Conservation (phyloP, 257 asterid genomes). For the Paulownia fortunei region DNA sequence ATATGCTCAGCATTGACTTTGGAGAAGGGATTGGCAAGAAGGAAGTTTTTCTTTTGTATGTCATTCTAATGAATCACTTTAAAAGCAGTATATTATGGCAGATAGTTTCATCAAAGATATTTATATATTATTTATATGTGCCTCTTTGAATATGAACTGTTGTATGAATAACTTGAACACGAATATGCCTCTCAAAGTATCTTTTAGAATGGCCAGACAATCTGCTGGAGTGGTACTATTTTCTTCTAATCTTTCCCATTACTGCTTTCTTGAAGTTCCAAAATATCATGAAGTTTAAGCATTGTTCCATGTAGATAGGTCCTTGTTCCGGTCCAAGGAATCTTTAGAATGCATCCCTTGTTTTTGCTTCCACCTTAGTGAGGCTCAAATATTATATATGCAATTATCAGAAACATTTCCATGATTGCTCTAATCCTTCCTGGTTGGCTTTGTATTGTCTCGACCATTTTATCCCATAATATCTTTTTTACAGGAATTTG, state of each 20-base stretch:
- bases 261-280: no score
- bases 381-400: no score
- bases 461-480: not conserved
- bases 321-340: not conserved
- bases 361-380: not conserved
- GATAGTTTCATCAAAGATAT: not conserved
- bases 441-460: not conserved
- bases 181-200: not conserved
- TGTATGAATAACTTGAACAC: not conserved
- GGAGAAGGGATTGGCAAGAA: slow-evolving; percentile 58
- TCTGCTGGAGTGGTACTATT: not conserved
- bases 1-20: slow-evolving; percentile 59
- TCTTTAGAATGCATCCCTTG: not conserved
- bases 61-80: not conserved
- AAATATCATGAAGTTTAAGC: no score
- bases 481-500: slow-evolving; percentile 42
- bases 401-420: not conserved
- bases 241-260: no score
- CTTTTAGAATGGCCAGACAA: not conserved
- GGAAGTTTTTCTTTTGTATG: slow-evolving; percentile 46
- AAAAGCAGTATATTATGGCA: not conserved
- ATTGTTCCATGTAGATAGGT: no score
- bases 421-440: not conserved
- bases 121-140: not conserved
- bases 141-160: not conserved